Base-by-base conservation (phyloP, 176 grass and related monocot genomes). In the Phyllostachys edulis region DNA sequence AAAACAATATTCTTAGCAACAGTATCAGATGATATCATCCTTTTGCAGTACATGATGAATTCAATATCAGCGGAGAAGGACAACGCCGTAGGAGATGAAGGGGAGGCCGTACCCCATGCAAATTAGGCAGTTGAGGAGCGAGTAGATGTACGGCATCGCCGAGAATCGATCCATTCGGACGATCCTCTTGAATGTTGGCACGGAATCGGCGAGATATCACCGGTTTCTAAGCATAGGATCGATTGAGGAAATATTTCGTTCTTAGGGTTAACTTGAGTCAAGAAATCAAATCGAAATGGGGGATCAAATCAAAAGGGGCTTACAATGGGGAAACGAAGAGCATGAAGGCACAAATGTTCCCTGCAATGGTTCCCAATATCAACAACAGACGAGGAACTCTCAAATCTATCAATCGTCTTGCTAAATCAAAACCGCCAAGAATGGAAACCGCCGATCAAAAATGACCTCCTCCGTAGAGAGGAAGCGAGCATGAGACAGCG, bases 61-160 rank as follows among this genome's bases (percentile, higher is more conserved):
- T n/a, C n/a, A n/a, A n/a, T n/a, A n/a, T n/a, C n/a, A n/a, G n/a
- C n/a, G n/a, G n/a, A n/a, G n/a, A n/a, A 99, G 83, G 49, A 94
- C 55, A 41, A 99, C 96, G 15, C 93, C 96, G 62, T 96, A 96
- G 66, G 96, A 99, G 29, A 99, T 85, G 24, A 83, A 68, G 66
- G 96, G 96, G 40, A 99, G 89, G 42, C 91, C 96, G 78, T 99
- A 99, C 96, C 93, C 95, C 85, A 92, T 78, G 77, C 96, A 98
- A 78, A 98, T 93, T 23, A 98, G 88, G 87, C 96, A 98, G 71
- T 89, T 98, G 73, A 98, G 85, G 20, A 98, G 85, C 37, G 96
- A 98, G 87, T 98, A 98, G 18, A 98, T 83, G 87, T 98, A 98
- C 2, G 96, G 96, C 85, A 87, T 87, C 7, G 83, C 91, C 17